Conservation (phyloP, 768 basidiomycete species). For the Macrolepiota albuminosa region DNA sequence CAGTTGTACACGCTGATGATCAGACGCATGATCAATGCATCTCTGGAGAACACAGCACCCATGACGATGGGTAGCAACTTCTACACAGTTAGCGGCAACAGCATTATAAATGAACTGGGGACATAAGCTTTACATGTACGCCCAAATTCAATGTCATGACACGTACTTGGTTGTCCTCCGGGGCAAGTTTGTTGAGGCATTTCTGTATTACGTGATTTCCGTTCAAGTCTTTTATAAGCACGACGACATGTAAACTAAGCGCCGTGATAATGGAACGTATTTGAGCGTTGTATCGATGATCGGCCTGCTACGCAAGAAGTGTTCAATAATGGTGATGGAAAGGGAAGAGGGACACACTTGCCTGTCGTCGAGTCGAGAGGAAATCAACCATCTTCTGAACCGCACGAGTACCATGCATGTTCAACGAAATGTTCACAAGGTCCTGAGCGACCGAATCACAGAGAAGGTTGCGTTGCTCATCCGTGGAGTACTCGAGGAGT, state of each 20-base stretch:
- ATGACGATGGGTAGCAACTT: constrained; percentile 96
- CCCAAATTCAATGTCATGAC: not conserved
- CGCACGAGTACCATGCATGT: constrained; percentile 99
- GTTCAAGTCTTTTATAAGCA: constrained; percentile 97
- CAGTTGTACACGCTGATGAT: constrained; percentile 90
- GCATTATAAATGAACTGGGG: constrained; percentile 96
- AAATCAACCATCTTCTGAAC: constrained; percentile 99
- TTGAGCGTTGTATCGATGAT: constrained; percentile 81
- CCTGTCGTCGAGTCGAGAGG: constrained; percentile 91
- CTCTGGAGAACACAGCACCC: constrained; percentile 98
- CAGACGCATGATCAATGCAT: constrained; percentile 97
- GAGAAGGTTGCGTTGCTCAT: constrained; percentile 94
- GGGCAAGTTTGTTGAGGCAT: constrained; percentile 95
- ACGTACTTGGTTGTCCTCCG: constrained; percentile 93
- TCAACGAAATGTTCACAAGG: constrained; percentile 94
- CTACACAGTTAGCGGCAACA: constrained; percentile 97
- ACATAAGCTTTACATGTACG: not conserved
- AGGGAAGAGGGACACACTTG: constrained; percentile 37
- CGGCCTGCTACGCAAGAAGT: constrained; percentile 51
- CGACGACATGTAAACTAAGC: constrained; percentile 95
- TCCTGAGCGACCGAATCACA: constrained; percentile 98
- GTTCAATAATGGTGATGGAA: constrained; percentile 48
- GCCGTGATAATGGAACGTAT: constrained; percentile 97
- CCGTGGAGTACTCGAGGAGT: constrained; percentile 92
- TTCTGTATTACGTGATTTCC: constrained; percentile 99